Conservation (phyloP, 495 filamentous ascomycete genomes). For the Lepidopterella palustris region DNA sequence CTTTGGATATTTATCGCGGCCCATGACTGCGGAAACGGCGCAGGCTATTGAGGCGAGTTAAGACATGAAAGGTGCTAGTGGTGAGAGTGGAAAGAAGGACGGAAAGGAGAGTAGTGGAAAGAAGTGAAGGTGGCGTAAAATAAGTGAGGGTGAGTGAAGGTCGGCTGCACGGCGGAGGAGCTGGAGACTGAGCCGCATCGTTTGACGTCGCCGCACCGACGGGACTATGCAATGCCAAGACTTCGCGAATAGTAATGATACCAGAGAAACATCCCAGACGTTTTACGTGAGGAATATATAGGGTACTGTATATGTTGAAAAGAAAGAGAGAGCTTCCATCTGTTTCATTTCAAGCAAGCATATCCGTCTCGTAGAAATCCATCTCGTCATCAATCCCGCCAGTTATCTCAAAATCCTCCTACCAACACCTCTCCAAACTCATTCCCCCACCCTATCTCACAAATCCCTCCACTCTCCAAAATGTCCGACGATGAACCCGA, state of each 20-base stretch:
- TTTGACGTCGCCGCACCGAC: not conserved
- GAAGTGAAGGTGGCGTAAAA: not conserved
- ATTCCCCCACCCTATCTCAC: not conserved
- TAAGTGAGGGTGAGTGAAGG: not conserved
- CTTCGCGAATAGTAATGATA: not conserved
- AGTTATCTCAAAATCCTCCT: not conserved
- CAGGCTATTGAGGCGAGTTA: slow-evolving; percentile 16
- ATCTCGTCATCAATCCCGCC: not conserved
- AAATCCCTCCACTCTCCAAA: slow-evolving; percentile 5
- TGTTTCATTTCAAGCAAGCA: not conserved
- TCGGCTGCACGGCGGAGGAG: not conserved
- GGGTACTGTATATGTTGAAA: no score
- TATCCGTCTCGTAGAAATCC: not conserved
- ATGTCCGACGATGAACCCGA: slow-evolving; percentile 92
- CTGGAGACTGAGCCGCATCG: not conserved
- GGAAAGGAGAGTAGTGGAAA: not conserved
- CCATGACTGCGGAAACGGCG: slow-evolving; percentile 23
- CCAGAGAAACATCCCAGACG: not conserved
- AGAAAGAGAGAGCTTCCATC: no score
- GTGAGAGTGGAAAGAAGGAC: not conserved
- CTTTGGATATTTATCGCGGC: slow-evolving; percentile 36
- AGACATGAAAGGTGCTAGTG: slow-evolving; percentile 5
- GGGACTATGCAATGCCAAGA: not conserved
- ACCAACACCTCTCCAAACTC: not conserved
- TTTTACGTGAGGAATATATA: no score